These are phyloP conservation scores for Colletotrichum nymphaeae DNA, from an alignment of 2,329 filamentous ascomycete genomes.

Conservation along the genomic window DNA sequence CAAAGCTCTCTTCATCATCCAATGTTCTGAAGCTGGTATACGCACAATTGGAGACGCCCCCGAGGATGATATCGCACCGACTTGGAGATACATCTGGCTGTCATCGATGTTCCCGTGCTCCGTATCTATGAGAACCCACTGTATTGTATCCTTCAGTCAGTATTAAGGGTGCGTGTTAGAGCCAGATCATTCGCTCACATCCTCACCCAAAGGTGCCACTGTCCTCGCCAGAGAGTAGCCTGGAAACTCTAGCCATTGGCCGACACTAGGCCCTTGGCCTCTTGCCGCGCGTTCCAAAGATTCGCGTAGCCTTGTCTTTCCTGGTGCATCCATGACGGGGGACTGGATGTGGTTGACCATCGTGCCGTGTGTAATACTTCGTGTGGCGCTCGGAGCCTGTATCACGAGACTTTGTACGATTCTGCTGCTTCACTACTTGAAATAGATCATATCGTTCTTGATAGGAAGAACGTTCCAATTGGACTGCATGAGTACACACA, in stretches of 20 bases:
- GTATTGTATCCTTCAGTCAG: neutral
- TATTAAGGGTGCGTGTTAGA: neutral
- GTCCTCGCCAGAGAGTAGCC: constrained; percentile 46
- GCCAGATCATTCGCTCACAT: constrained; percentile 38
- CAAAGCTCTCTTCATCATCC: constrained; percentile 48
- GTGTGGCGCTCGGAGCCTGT: neutral
- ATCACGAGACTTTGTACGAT: neutral
- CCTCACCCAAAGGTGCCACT: constrained; percentile 43
- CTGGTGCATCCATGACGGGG: constrained; percentile 41
- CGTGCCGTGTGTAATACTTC: neutral
- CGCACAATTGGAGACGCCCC: constrained; percentile 7
- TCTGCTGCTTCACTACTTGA: neutral
- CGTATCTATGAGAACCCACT: constrained; percentile 17
- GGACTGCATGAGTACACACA: no score
- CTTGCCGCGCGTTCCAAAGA: constrained; percentile 43
- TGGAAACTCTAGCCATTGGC: constrained; percentile 46
- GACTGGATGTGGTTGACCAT: constrained; percentile 36
- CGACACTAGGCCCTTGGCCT: constrained; percentile 43
- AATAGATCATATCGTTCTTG: no score
- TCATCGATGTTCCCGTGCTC: constrained; percentile 20
- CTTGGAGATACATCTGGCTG: constrained; percentile 14
- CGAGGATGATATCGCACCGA: constrained; percentile 6
- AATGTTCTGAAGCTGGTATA: constrained; percentile 6
- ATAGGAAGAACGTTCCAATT: no score
- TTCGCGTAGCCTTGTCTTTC: constrained; percentile 44